A percentile compares a stretch with the other conserved stretches of the same genome.
Conservation (phyloP, 148 eudicot species). For the Rhododendron vialii region DNA sequence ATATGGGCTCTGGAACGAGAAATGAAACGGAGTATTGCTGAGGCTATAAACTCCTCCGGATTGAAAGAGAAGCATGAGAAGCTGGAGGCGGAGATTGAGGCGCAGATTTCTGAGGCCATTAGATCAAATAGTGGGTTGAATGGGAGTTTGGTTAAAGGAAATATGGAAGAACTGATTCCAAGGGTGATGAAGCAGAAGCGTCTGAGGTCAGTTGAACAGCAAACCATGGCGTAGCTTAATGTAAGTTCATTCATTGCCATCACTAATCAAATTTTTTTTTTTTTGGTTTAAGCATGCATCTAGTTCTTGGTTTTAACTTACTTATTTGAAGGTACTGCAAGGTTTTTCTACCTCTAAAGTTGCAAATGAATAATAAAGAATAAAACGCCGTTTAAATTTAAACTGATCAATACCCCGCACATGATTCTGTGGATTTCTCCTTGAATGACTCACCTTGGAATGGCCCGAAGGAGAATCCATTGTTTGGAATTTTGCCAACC, state of each 20-base stretch:
- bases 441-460: not conserved
- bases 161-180: conserved; percentile 12
- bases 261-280: not conserved
- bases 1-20: conserved; percentile 47
- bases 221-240: conserved; percentile 29
- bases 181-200: conserved; percentile 22
- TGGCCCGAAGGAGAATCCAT: not conserved
- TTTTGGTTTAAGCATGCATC: not conserved
- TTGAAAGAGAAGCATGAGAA: conserved; percentile 48
- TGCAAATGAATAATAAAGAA: not conserved
- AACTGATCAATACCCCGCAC: not conserved
- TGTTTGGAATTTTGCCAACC: not conserved
- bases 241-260: conserved; percentile 15
- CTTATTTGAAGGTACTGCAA: not conserved
- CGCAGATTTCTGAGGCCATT: conserved; percentile 17
- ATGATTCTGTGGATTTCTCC: not conserved
- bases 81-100: conserved; percentile 40
- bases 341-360: not conserved
- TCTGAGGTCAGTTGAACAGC: conserved; percentile 29
- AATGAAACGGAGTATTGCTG: conserved; percentile 47
- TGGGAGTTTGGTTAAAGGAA: conserved; percentile 37
- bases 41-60: conserved; percentile 48
- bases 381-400: not conserved
- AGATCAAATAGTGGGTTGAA: conserved; percentile 31
- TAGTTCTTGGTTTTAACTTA: not conserved